Base-by-base conservation (phyloP, 2,329 filamentous ascomycete genomes). In the Hirsutella minnesotensis region DNA sequence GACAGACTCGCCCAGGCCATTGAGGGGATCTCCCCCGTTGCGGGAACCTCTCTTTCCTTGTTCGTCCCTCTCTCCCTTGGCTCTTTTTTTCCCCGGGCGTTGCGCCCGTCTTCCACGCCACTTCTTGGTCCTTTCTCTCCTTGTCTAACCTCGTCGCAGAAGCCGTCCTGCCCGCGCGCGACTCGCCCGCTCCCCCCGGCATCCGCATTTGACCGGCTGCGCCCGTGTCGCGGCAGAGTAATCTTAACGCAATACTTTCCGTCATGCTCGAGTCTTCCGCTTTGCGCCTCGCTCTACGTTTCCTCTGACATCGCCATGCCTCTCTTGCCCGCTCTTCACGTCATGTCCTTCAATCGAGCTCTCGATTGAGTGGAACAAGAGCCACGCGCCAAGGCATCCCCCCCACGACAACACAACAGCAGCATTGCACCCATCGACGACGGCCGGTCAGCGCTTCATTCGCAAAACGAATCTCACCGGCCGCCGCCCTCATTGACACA, bases 271-370 rank as follows among this genome's bases (percentile, higher is more conserved):
- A n/a, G n/a, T n/a, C n/a, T n/a, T 27, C 24, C 7, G 7, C 24
- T 9, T n/a, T 35, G 33, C 33, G 16, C 16, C 15, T 35, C 16
- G 33, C 16, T 18, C 16, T 9, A 16, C 37, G 9, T 27, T 15
- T 12, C 30, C 13, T 7, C 7, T 29, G 13, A 31, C 39, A 33
- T 20, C 50, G 54, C 31, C 46, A 55, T 54, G 53, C 46, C 42
- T 43, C 36, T 47, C 48, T 43, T 44, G 41, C 40, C 42, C 20
- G 19, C 41, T 42, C 44, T 46, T 33, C 42, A 41, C 46, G 40
- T 46, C 34, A 47, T 39, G 54, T 56, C 51, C 49, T 46, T 50
- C 15, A 48, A 49, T 43, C 51, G 52, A 53, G 52, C 53, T 45
- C 46, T 46, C 43, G 47, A 46, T 21, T 55, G 48, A 53, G 39